phyloP scores from a whole-genome alignment of 768 basidiomycete genomes.

The Tricholoma hemisulphureum region DNA sequence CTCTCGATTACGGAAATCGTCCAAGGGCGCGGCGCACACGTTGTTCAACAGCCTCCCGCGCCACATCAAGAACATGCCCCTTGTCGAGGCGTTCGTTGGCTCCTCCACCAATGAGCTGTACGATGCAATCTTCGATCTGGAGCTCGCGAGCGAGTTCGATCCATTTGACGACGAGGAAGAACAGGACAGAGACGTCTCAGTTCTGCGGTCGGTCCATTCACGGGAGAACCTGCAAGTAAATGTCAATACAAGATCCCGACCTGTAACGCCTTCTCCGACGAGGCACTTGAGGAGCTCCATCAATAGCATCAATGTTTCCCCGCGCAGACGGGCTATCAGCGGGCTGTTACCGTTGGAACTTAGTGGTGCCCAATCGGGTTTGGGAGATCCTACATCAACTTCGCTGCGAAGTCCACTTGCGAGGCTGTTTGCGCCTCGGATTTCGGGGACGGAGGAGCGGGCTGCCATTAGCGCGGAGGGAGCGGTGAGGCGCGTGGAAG shows the following conservation, averaged over 20 bases:
- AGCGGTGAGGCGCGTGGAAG: constrained; percentile 55
- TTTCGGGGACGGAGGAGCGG: constrained; percentile 14
- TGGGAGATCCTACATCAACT: constrained; percentile 21
- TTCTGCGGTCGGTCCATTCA: constrained; percentile 39
- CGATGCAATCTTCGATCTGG: constrained; percentile 78
- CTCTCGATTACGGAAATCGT: constrained; percentile 47
- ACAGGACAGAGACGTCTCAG: constrained; percentile 47
- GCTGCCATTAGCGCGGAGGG: constrained; percentile 38
- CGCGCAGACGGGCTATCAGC: constrained; percentile 17
- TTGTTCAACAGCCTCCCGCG: constrained; percentile 68
- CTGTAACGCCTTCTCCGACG: constrained; percentile 13
- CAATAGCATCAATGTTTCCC: constrained; percentile 25
- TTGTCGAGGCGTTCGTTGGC: constrained; percentile 77
- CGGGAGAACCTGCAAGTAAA: constrained; percentile 29
- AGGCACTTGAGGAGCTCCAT: constrained; percentile 23
- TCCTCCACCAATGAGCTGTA: constrained; percentile 64
- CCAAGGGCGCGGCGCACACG: constrained; percentile 50
- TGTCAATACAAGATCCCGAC: neutral
- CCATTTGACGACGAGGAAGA: constrained; percentile 51
- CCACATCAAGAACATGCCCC: constrained; percentile 68
- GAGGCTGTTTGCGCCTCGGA: constrained; percentile 40
- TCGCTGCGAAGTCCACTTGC: constrained; percentile 47
- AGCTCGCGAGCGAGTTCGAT: constrained; percentile 45
- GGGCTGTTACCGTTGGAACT: constrained; percentile 15
- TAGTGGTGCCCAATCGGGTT: neutral